These are phyloP conservation scores for Cenchrus americanus DNA, from an alignment of 176 grass and related monocot genomes.

Conservation along the genomic window DNA sequence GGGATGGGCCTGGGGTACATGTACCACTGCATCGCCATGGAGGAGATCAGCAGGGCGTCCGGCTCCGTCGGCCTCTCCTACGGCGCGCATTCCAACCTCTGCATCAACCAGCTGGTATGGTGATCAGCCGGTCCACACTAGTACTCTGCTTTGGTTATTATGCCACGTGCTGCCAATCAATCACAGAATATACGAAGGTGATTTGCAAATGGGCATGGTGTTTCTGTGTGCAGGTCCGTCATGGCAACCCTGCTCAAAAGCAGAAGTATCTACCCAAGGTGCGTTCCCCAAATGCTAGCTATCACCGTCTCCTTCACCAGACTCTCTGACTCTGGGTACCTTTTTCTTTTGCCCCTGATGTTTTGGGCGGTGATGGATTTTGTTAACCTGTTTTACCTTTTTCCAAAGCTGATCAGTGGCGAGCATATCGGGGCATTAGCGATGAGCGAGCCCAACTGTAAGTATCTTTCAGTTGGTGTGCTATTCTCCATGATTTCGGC, in stretches of 20 bases:
- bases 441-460: conserved; percentile 98
- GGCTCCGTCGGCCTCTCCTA: conserved; percentile 96
- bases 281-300: background rate
- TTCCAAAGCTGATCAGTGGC: conserved; percentile 85
- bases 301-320: background rate
- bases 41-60: conserved; percentile 92
- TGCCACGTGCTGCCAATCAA: background rate
- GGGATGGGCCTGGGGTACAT: conserved; percentile 87
- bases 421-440: conserved; percentile 91
- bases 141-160: background rate
- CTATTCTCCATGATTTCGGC: background rate
- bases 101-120: conserved; percentile 87
- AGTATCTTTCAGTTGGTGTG: background rate
- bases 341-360: background rate
- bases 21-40: conserved; percentile 99
- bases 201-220: background rate
- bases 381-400: conserved; percentile 43
- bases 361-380: background rate
- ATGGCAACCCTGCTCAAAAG: conserved; percentile 75
- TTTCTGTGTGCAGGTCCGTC: conserved; percentile 68
- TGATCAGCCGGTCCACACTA: background rate
- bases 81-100: conserved; percentile 90
- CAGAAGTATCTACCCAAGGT: conserved; percentile 87
- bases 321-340: background rate
- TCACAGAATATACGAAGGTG: background rate